Base-by-base conservation (phyloP, 148 eudicot genomes). In the Rhododendron henanense region DNA sequence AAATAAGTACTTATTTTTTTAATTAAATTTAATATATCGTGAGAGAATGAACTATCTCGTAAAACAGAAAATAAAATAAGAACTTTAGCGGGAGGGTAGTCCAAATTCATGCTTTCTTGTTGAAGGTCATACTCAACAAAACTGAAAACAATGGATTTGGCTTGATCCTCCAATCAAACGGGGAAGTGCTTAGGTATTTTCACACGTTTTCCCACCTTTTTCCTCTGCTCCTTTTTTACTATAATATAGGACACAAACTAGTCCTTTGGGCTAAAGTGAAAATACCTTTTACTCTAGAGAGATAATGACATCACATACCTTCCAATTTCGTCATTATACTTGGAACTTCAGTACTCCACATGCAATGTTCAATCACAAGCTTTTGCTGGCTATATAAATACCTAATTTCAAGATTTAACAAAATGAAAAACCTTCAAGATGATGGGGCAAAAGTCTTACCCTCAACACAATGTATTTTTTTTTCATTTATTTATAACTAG, bases 41-140 rank as follows among this genome's bases (percentile, higher is more conserved):
- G 0, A 41, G 0, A 4, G 0, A 41, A 41, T 41, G 0, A 41
- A 0, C 7, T 41, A 0, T 41, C 45, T 41, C 45, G 1, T 41
- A 41, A 41, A 41, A 41, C 0, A 41, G 0, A 41, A 41, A 41
- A 41, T 5, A 41, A 41, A 41, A 41, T 41, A 41, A 41, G 6
- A 41, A 41, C 1, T 5, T 41, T 41, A 5, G 45, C 45, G 45
- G 1, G 44, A 5, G 0, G 44, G 44, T 6, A 41, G 45, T 5
- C 45, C 45, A 18, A 5, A 16, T 16, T 57, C 63, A 18, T 57
- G 23, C 10, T 63, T 63, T 23, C 31, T 63, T 63, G 71, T 63
- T 63, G 31, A 63, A 63, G 71, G n/a, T 63, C 28, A 23, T 2
- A 23, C 67, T 21, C 7, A 41, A 41, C 45, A 41, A 41, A 41